Conservation (phyloP, 2,329 filamentous ascomycete species). For the Dactylonectria macrodidyma region DNA sequence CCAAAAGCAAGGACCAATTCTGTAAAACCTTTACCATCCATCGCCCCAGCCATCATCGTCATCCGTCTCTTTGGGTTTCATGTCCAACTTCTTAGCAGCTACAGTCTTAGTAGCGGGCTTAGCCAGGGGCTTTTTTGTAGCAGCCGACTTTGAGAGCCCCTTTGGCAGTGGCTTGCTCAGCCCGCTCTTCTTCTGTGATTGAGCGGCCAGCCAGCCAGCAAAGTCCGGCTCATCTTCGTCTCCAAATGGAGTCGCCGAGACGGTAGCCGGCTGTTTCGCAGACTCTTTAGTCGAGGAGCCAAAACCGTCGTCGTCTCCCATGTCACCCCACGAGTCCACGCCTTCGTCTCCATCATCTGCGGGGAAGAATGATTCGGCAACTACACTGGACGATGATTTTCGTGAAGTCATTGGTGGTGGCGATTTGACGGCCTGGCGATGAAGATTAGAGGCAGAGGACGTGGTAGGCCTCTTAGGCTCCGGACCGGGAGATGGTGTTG, state of each 20-base stretch:
- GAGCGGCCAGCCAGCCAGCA: conserved; percentile 92
- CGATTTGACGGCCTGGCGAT: conserved; percentile 72
- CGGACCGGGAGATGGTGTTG: conserved; percentile 58
- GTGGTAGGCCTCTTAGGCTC: conserved; percentile 56
- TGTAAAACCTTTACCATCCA: conserved; percentile 65
- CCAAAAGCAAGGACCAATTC: neutral
- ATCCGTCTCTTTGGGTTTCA: conserved; percentile 73
- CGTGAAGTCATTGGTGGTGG: conserved; percentile 63
- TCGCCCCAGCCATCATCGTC: conserved; percentile 77
- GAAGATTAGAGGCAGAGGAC: conserved; percentile 71
- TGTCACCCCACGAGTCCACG: conserved; percentile 83
- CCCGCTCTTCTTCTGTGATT: conserved; percentile 80
- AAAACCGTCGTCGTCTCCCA: conserved; percentile 68
- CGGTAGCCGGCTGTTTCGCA: conserved; percentile 52
- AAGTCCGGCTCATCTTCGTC: conserved; percentile 92
- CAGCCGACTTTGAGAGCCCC: conserved; percentile 77
- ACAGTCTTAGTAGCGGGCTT: conserved; percentile 62
- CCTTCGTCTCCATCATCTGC: conserved; percentile 74
- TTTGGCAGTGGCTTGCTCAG: conserved; percentile 81
- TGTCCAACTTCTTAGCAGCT: conserved; percentile 77
- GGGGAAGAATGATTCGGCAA: conserved; percentile 67
- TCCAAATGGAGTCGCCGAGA: conserved; percentile 73
- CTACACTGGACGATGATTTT: conserved; percentile 62
- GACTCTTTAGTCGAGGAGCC: conserved; percentile 51
- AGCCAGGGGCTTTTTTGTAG: conserved; percentile 57